phyloP scores from a whole-genome alignment of 257 asterid genomes.

The Anisodus tanguticus region DNA sequence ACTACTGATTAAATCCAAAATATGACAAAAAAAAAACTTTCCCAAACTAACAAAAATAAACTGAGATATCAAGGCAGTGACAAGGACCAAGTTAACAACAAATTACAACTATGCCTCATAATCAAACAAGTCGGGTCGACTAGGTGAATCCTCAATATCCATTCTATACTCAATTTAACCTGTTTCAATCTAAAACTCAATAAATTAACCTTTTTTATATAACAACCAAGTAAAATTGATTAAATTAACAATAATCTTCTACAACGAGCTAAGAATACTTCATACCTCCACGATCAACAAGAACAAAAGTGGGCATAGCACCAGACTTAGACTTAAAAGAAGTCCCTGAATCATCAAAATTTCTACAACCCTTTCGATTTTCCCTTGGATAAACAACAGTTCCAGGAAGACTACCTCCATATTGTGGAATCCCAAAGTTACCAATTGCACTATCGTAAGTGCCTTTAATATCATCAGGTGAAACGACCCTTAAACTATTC shows the following conservation, averaged over 20 bases:
- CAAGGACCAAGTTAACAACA: background rate
- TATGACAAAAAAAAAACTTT: background rate
- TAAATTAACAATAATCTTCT: background rate
- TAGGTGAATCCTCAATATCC: background rate
- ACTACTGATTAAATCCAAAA: background rate
- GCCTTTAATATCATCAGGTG: slow-evolving; percentile 81
- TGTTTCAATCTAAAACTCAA: background rate
- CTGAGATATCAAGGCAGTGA: background rate
- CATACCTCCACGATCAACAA: slow-evolving; percentile 95
- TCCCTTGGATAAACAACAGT: slow-evolving; percentile 71
- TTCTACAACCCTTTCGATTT: slow-evolving; percentile 73
- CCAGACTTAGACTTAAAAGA: slow-evolving; percentile 80
- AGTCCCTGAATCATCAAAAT: slow-evolving; percentile 62
- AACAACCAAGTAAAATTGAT: too few relatives aligned
- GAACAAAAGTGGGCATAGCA: slow-evolving; percentile 80
- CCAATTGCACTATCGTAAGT: slow-evolving; percentile 86
- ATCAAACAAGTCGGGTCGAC: background rate
- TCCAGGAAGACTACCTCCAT: slow-evolving; percentile 95
- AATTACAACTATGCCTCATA: background rate
- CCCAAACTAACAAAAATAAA: background rate
- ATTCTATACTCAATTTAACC: background rate
- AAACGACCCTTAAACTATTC: slow-evolving; percentile 85
- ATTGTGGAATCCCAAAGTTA: slow-evolving; percentile 91
- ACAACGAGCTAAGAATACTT: background rate
- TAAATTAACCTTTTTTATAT: background rate